Evolutionary conservation across 441 rosid species (phyloP).

Genomic region (Flueggea neowawraea): DNA sequence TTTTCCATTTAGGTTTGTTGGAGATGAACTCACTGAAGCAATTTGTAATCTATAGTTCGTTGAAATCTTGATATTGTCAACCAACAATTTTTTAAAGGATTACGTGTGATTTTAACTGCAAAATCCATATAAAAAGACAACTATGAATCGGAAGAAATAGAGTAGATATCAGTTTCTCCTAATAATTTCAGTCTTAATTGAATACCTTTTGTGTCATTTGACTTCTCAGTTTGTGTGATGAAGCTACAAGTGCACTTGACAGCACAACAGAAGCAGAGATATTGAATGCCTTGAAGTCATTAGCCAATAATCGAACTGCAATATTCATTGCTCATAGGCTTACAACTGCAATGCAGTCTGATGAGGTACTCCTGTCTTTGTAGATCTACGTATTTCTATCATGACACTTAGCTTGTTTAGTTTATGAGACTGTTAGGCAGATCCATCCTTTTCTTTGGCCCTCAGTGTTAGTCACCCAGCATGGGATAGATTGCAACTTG

Average conservation of each 20-base stretch:
- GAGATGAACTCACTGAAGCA: too few relatives aligned
- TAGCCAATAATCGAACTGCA: constrained; percentile 84
- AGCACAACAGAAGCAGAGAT: constrained; percentile 99
- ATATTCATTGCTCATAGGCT: constrained; percentile 98
- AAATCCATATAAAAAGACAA: too few relatives aligned
- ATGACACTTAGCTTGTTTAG: neutral
- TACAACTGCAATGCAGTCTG: constrained; percentile 99
- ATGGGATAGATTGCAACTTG: too few relatives aligned
- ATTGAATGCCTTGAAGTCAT: constrained; percentile 76
- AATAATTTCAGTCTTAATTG: neutral
- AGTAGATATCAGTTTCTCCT: constrained; percentile 1
- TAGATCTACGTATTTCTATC: neutral
- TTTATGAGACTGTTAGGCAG: too few relatives aligned
- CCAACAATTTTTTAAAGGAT: too few relatives aligned
- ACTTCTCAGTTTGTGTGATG: constrained; percentile 86
- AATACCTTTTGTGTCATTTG: constrained; percentile 11
- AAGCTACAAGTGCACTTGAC: constrained; percentile 98
- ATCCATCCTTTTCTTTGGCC: neutral
- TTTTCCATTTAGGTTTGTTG: too few relatives aligned
- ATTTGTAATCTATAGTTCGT: too few relatives aligned
- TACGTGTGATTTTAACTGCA: too few relatives aligned
- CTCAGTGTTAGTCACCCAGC: neutral
- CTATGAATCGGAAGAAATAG: neutral
- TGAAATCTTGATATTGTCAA: too few relatives aligned
- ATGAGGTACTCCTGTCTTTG: constrained; percentile 54